Base-by-base conservation (phyloP, 306 rosid species). In the Prunus persica region DNA sequence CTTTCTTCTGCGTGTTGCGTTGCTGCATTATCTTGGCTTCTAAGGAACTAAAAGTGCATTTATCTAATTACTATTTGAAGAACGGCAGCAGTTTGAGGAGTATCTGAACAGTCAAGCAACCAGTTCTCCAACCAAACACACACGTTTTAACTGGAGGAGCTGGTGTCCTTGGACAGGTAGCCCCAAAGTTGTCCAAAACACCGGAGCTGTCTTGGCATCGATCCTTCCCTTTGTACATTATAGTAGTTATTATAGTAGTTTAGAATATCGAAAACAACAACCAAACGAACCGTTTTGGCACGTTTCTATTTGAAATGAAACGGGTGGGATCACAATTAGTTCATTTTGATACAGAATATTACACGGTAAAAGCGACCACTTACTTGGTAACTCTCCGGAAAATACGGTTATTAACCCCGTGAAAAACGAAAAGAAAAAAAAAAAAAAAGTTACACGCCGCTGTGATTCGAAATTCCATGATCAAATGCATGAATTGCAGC, bases 331-430 rank as follows among this genome's bases (percentile, higher is more conserved):
- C 50, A 28, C 50, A 25, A 67, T 46, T 47, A 47, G 52, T 47
- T 47, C 27, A 2, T 56, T 19, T 56, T 2, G 61, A 11, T 60
- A 60, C 19, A 22, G 8, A 71, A 38, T 38, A 38, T 20, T 20
- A 45, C 57, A 43, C 57, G 77, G 68, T 58, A 45, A 73, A 73
- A 41, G 56, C 43, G 76, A 73, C 67, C 54, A n/a, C 65, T 32
- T 58, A 34, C 65, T 72, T 25, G 77, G 56, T 73, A 58, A 73
- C 45, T 43, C 25, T 61, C 68, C 68, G 66, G 45, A 24, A 73
- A 58, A 16, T 25, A 60, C 57, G 68, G 68, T 60, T 60, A 73
- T 32, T 60, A 10, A 25, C 7, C 77, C 68, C 77, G 45, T 45
- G 12, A 45, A 25, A 60, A 58, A 18, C 27, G 19, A 58, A 58